Percentiles rank a stretch among this genome's conserved stretches.
These are phyloP conservation scores for Fusarium sp. DNA, from an alignment of 2,329 filamentous ascomycete species.

Conservation along the genomic window DNA sequence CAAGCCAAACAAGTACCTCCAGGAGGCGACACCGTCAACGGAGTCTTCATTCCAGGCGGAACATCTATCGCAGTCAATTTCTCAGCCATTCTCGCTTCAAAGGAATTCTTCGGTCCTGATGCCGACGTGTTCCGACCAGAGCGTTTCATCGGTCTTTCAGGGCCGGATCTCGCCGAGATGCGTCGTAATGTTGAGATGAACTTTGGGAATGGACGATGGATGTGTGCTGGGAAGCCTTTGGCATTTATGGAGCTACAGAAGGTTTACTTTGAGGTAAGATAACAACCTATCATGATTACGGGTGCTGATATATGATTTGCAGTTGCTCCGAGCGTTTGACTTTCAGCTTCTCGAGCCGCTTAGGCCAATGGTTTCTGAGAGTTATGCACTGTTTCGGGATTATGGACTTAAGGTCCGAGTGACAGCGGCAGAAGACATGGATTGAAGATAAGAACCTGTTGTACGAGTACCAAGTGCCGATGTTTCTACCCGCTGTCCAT, in stretches of 20 bases:
- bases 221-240: conserved; percentile 11
- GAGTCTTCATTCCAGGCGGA: background rate
- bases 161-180: background rate
- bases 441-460: background rate
- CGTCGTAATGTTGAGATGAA: conserved; percentile 15
- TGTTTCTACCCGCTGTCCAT: background rate
- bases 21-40: background rate
- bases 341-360: conserved; percentile 3
- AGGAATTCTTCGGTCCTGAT: background rate
- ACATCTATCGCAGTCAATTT: conserved; percentile 8
- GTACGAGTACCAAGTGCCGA: background rate
- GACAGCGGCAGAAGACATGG: background rate
- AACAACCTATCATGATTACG: rapidly evolving
- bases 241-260: conserved; percentile 10
- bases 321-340: conserved; percentile 1
- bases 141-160: background rate
- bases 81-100: background rate
- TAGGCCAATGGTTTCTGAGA: background rate
- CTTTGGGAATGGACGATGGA: conserved; percentile 5
- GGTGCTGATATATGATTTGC: background rate
- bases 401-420: background rate
- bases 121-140: conserved; percentile 7
- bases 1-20: background rate
- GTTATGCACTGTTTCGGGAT: background rate
- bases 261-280: conserved; percentile 4